Percentiles rank a stretch among this genome's conserved stretches.
These are phyloP conservation scores for Ogataea nitratoaversa DNA, from an alignment of 805 yeast genomes.

Conservation along the genomic window DNA sequence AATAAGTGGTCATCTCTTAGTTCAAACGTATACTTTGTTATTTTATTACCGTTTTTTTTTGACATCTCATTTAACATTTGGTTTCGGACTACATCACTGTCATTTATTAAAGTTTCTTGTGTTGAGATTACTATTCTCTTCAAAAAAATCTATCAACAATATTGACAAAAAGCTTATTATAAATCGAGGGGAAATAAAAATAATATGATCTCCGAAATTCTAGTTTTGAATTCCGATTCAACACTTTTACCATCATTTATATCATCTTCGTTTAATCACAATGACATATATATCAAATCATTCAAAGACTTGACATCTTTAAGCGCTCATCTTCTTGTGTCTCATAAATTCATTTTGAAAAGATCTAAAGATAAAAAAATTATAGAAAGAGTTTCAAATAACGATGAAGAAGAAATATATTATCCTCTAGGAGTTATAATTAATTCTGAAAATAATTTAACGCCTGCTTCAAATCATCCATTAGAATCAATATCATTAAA, in stretches of 20 bases:
- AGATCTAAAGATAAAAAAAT: constrained; percentile 1
- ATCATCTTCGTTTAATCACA: constrained; percentile 4
- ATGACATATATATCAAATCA: constrained; percentile 5
- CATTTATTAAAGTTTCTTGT: too few relatives aligned
- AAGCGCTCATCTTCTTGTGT: constrained; percentile 10
- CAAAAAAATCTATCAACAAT: too few relatives aligned
- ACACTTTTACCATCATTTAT: constrained; percentile 9
- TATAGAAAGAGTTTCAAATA: constrained; percentile 10
- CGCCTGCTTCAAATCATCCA: not conserved
- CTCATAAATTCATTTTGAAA: constrained; percentile 11
- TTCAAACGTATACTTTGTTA: too few relatives aligned
- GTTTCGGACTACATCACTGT: too few relatives aligned
- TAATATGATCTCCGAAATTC: constrained; percentile 9
- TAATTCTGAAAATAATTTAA: constrained; percentile 7
- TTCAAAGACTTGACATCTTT: constrained; percentile 10
- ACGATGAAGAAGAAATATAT: constrained; percentile 17
- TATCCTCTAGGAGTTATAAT: constrained; percentile 21
- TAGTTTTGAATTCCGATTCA: constrained; percentile 4
- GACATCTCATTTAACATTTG: too few relatives aligned
- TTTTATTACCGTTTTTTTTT: too few relatives aligned
- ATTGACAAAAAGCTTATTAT: too few relatives aligned
- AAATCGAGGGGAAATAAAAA: too few relatives aligned
- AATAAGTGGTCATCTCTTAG: too few relatives aligned
- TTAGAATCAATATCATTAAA: constrained; percentile 7
- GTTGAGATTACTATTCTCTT: too few relatives aligned